Evolutionary conservation across 768 basidiomycete species (phyloP).

Genomic region (Tulasnella calospora): DNA sequence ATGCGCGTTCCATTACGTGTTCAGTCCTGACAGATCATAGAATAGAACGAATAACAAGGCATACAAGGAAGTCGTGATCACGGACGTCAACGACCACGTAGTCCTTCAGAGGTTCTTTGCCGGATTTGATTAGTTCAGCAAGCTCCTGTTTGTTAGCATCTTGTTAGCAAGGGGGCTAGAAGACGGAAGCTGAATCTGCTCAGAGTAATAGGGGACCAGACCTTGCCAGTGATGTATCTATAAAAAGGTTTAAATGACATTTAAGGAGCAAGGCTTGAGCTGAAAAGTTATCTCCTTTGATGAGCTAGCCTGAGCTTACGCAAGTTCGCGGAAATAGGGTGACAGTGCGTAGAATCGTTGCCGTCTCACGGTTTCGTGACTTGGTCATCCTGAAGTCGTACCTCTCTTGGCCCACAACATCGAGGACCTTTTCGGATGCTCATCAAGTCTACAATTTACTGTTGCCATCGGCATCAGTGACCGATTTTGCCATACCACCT

Average conservation of each 20-base stretch:
- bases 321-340: neutral
- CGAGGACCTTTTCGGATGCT: too few species aligned
- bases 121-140: slow-evolving; percentile 62
- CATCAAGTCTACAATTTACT: too few species aligned
- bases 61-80: slow-evolving; percentile 58
- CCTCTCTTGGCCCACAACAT: too few species aligned
- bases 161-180: neutral
- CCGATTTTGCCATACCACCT: too few species aligned
- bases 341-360: neutral
- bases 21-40: neutral
- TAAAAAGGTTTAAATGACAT: neutral
- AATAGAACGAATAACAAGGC: neutral
- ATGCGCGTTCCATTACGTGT: neutral
- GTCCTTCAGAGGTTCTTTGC: slow-evolving; percentile 55
- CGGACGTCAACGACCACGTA: slow-evolving; percentile 78
- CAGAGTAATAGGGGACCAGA: neutral
- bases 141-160: slow-evolving; percentile 50
- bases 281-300: neutral
- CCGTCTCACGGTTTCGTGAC: neutral
- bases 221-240: neutral
- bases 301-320: neutral
- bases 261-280: neutral
- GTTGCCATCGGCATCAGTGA: too few species aligned
- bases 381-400: neutral
- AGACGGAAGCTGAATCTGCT: neutral